Conservation (phyloP, 169 alveolate genomes). For the Perkinsus olseni region DNA sequence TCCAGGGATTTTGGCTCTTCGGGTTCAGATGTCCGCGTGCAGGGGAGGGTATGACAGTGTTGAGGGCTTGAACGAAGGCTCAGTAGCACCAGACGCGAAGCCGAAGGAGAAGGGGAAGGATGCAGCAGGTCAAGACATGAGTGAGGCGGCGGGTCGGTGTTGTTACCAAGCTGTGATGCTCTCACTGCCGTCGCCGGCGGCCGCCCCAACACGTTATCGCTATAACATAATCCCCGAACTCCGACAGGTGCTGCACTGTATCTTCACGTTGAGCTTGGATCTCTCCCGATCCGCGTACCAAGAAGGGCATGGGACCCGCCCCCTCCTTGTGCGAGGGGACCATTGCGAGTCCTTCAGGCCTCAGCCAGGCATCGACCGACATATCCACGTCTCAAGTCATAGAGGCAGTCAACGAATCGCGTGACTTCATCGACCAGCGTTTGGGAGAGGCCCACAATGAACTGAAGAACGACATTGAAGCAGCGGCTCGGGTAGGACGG, state of each 20-base stretch:
- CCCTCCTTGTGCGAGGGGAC: no score
- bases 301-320: no score
- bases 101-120: background rate
- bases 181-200: no score
- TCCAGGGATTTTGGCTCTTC: no score
- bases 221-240: no score
- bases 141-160: no score
- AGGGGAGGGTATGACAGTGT: background rate
- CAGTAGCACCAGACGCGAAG: background rate
- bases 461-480: background rate
- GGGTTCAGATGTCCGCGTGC: background rate
- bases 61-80: no score
- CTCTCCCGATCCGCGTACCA: no score
- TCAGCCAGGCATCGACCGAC: background rate
- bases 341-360: background rate
- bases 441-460: background rate
- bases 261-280: no score
- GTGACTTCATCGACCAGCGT: background rate
- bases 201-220: no score
- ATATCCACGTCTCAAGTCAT: background rate
- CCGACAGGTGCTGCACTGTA: no score
- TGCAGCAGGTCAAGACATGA: background rate
- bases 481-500: background rate
- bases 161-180: no score
- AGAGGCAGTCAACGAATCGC: background rate